Percentiles rank a stretch among this genome's conserved stretches.
phyloP scores from a whole-genome alignment of 192 early-diverging fungal species.

The Coemansia sp. region DNA sequence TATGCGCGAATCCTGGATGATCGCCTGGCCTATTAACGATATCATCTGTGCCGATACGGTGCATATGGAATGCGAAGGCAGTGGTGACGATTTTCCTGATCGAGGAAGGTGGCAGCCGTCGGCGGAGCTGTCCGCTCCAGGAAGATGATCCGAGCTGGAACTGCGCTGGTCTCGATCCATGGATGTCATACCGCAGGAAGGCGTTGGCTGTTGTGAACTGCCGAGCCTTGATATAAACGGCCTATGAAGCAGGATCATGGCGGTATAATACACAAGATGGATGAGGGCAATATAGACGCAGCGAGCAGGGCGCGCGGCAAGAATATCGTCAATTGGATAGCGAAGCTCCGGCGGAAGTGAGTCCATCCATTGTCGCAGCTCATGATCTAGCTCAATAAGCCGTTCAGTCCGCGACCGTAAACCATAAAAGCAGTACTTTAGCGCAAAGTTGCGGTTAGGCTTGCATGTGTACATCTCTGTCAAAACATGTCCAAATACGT shows the following conservation, averaged over 20 bases:
- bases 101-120: constrained; percentile 9
- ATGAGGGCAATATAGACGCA: constrained; percentile 50
- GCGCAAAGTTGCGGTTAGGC: constrained; percentile 32
- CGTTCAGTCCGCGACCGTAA: constrained; percentile 42
- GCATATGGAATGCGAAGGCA: constrained; percentile 52
- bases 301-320: constrained; percentile 33
- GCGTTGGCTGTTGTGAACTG: constrained; percentile 11
- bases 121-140: neutral
- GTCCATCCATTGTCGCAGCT: constrained; percentile 49
- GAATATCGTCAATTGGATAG: constrained; percentile 44
- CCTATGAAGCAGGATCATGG: constrained; percentile 53
- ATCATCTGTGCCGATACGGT: constrained; percentile 55
- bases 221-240: constrained; percentile 52
- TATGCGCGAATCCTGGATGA: constrained; percentile 45
- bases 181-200: neutral
- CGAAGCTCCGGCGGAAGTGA: constrained; percentile 43
- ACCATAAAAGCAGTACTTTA: constrained; percentile 36
- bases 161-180: neutral
- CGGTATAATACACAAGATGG: constrained; percentile 51
- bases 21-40: constrained; percentile 40
- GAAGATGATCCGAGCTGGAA: neutral
- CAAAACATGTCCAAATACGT: constrained; percentile 44
- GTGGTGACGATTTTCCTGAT: constrained; percentile 19
- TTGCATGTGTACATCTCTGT: constrained; percentile 56
- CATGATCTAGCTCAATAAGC: constrained; percentile 46